Evolutionary conservation across 306 rosid genomes (phyloP).

Genomic region (Pyrus pyrifolia): DNA sequence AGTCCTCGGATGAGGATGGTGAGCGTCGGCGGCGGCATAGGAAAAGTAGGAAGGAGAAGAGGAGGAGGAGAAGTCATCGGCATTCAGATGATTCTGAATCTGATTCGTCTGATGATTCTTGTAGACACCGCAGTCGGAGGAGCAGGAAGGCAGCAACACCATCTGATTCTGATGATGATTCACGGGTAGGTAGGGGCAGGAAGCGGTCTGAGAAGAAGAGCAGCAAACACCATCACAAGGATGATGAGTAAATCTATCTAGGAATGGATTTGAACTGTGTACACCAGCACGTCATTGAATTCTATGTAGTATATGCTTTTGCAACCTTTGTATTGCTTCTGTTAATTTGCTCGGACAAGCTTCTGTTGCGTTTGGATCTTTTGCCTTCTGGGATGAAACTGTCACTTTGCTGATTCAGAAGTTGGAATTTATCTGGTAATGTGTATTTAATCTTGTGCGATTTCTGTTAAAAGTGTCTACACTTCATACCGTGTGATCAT

Average conservation of each 20-base stretch:
- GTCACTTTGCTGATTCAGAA: neutral
- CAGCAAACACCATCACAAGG: conserved; percentile 33
- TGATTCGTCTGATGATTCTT: conserved; percentile 56
- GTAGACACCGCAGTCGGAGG: conserved; percentile 36
- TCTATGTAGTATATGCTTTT: neutral
- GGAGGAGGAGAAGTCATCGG: conserved; percentile 53
- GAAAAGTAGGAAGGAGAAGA: conserved; percentile 48
- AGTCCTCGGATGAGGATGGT: conserved; percentile 40
- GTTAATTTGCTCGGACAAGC: conserved; percentile 4
- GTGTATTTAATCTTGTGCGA: neutral
- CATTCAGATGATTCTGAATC: conserved; percentile 51
- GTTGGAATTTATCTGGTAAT: neutral
- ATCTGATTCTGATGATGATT: conserved; percentile 44
- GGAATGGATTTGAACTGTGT: neutral
- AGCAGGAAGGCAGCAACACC: conserved; percentile 45
- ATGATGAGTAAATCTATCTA: conserved; percentile 28
- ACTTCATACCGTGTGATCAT: neutral
- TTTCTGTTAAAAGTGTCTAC: neutral
- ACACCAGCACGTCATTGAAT: neutral
- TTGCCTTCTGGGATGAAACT: neutral
- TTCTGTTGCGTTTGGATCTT: neutral
- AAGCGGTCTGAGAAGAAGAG: conserved; percentile 57
- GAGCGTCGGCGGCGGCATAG: conserved; percentile 14
- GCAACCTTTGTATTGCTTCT: neutral
- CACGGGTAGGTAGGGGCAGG: conserved; percentile 44